Evolutionary conservation across 176 grass and related monocot genomes (phyloP).

Genomic region (maize (Zea mays)): Zm-B73-REFERENCE-NAM-5.0 NC_050100.1:223429001-223429500

Average conservation of each 20-base stretch:
- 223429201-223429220: slow-evolving; percentile 19
- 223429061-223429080: slow-evolving; percentile 52
- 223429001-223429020: slow-evolving; percentile 67
- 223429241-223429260: background rate
- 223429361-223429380: slow-evolving; percentile 54
- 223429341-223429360: slow-evolving; percentile 29
- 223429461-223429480: slow-evolving; percentile 35
- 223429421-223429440: slow-evolving; percentile 99
- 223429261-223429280: background rate
- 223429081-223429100: slow-evolving; percentile 71
- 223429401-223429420: slow-evolving; percentile 98
- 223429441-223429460: slow-evolving; percentile 72
- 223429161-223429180: slow-evolving; percentile 90
- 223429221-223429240: background rate
- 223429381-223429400: slow-evolving; percentile 98
- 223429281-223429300: background rate
- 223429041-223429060: slow-evolving; percentile 18
- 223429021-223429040: slow-evolving; percentile 35
- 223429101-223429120: slow-evolving; percentile 94
- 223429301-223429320: background rate
- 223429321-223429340: slow-evolving; percentile 21
- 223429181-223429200: slow-evolving; percentile 53
- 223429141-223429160: slow-evolving; percentile 76
- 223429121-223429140: slow-evolving; percentile 79
- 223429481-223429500: slow-evolving; percentile 33